Evolutionary conservation across 495 filamentous ascomycete species (phyloP).

Genomic region (Oidiodendron maius): DNA sequence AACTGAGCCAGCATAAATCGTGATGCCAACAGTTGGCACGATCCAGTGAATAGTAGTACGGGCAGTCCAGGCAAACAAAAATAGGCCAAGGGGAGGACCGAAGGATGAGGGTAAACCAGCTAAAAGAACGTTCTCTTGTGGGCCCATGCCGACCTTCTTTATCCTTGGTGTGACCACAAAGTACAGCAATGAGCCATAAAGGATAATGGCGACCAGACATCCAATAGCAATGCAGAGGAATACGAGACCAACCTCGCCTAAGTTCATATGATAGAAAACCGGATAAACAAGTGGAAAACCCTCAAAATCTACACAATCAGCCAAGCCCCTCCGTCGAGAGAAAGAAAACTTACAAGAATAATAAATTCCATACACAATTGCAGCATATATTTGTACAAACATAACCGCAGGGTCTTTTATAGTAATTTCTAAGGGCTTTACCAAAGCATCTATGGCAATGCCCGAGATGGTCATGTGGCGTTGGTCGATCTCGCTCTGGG

Average conservation of each 20-base stretch:
- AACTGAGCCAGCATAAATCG: constrained; percentile 40
- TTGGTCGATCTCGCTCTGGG: constrained; percentile 45
- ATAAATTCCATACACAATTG: constrained; percentile 57
- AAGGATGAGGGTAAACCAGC: constrained; percentile 45
- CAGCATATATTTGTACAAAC: constrained; percentile 53
- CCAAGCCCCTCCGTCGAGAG: neutral
- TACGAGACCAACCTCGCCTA: constrained; percentile 52
- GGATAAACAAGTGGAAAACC: constrained; percentile 64
- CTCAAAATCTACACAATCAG: constrained; percentile 49
- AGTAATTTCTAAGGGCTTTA: constrained; percentile 53
- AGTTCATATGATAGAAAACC: constrained; percentile 50
- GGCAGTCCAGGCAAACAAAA: constrained; percentile 60
- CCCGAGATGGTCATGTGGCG: constrained; percentile 32
- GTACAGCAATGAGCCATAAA: constrained; percentile 43
- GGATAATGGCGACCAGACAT: constrained; percentile 40
- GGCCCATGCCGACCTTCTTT: constrained; percentile 31
- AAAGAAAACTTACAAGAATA: constrained; percentile 39
- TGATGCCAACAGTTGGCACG: constrained; percentile 39
- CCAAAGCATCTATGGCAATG: constrained; percentile 46
- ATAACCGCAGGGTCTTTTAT: constrained; percentile 52
- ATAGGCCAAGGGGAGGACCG: constrained; percentile 45
- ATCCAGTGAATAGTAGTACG: constrained; percentile 44
- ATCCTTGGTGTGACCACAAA: constrained; percentile 41
- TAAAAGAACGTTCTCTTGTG: constrained; percentile 44
- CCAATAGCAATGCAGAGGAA: constrained; percentile 56